A percentile compares a stretch with the other conserved stretches of the same genome.
phyloP scores from a whole-genome alignment of 495 filamentous ascomycete genomes.

The Trichocladium antarcticum region DNA sequence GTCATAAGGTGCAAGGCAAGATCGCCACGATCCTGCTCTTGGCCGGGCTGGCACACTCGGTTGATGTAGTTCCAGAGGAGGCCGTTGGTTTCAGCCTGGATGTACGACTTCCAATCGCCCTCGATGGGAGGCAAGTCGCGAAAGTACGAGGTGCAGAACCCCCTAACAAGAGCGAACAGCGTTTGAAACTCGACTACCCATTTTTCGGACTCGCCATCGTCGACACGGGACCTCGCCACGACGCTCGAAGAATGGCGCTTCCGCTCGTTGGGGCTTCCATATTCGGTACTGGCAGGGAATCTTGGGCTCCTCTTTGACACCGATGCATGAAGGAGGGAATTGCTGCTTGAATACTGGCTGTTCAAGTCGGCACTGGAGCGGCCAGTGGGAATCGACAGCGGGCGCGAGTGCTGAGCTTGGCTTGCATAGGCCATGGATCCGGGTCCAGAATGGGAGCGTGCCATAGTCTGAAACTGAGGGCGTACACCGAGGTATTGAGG shows the following conservation, averaged over 20 bases:
- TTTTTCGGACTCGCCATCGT: background rate
- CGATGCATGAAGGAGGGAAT: background rate
- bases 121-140: background rate
- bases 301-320: background rate
- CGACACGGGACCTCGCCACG: background rate
- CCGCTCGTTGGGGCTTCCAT: conserved; percentile 4
- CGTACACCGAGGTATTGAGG: background rate
- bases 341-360: background rate
- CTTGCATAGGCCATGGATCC: background rate
- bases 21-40: conserved; percentile 9
- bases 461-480: background rate
- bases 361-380: background rate
- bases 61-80: conserved; percentile 23
- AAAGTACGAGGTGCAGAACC: conserved; percentile 19
- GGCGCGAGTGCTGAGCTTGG: background rate
- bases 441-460: background rate
- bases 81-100: conserved; percentile 8
- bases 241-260: background rate
- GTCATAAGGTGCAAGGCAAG: conserved; percentile 19
- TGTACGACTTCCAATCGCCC: conserved; percentile 2
- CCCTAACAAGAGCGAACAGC: conserved; percentile 17
- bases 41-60: conserved; percentile 7
- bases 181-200: conserved; percentile 11
- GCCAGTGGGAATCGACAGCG: background rate
- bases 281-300: background rate